Evolutionary conservation across 2,329 filamentous ascomycete genomes (phyloP).

Genomic region (Colletotrichum horii): DNA sequence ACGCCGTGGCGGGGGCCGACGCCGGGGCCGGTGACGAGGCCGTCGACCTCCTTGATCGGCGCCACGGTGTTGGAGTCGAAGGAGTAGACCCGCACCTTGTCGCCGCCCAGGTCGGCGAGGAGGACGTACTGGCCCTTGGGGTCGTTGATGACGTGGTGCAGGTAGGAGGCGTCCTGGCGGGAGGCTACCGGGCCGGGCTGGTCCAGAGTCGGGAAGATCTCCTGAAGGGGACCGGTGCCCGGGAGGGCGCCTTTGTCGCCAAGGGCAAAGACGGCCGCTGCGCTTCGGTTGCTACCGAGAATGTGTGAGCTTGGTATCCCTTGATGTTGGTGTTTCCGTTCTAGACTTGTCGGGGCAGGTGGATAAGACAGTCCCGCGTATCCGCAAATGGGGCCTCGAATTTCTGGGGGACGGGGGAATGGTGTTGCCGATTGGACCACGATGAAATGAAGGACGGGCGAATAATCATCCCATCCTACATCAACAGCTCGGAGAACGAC

Average conservation of each 20-base stretch:
- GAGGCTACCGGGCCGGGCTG: slow-evolving; percentile 16
- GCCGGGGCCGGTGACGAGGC: slow-evolving; percentile 19
- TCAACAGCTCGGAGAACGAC: neutral
- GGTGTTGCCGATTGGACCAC: neutral
- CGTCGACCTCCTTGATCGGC: slow-evolving; percentile 19
- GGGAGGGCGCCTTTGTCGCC: slow-evolving; percentile 22
- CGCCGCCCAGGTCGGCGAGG: slow-evolving; percentile 18
- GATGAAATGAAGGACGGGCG: neutral
- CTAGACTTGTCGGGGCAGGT: neutral
- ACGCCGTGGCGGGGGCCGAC: slow-evolving; percentile 24
- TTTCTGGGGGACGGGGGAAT: neutral
- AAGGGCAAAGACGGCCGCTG: slow-evolving; percentile 14
- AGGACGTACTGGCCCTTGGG: slow-evolving; percentile 20
- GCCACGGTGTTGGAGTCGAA: slow-evolving; percentile 17
- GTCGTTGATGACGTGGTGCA: slow-evolving; percentile 20
- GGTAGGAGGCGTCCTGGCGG: slow-evolving; percentile 20
- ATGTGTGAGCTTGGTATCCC: neutral
- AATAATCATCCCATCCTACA: neutral
- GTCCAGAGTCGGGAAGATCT: slow-evolving; percentile 22
- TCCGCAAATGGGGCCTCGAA: neutral
- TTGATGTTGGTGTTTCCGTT: neutral
- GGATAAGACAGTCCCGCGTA: neutral
- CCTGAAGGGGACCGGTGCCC: slow-evolving; percentile 20
- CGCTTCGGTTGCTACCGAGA: slow-evolving; percentile 20
- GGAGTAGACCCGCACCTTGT: slow-evolving; percentile 20